Evolutionary conservation across 345 rosid species (phyloP).

Genomic region (Eutrema yunnanense): DNA sequence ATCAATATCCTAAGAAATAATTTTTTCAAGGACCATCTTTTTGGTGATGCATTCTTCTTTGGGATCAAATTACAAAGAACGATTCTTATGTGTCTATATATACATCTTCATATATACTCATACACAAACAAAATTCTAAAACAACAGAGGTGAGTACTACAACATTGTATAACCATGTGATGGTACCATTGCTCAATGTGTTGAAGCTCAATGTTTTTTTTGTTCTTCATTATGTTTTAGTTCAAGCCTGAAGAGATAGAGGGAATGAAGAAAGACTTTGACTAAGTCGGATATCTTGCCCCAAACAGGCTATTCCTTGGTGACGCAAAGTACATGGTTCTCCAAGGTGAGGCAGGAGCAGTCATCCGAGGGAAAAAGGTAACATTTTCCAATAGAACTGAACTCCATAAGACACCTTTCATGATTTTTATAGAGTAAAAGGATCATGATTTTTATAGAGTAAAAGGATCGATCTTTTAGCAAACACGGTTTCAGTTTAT

Average conservation of each 20-base stretch:
- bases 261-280: constrained; percentile 51
- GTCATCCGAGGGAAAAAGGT: constrained; percentile 96
- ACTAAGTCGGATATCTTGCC: constrained; percentile 65
- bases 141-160: no score
- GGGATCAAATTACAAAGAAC: no score
- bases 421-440: neutral
- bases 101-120: no score
- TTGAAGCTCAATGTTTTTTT: neutral
- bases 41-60: no score
- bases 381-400: neutral
- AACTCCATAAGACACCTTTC: neutral
- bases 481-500: neutral
- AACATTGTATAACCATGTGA: no score
- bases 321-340: constrained; percentile 71
- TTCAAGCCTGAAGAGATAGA: constrained; percentile 57
- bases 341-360: constrained; percentile 76
- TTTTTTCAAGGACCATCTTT: no score
- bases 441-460: no score
- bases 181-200: neutral
- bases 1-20: no score
- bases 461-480: neutral
- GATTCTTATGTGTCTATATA: no score
- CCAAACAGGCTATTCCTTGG: constrained; percentile 71
- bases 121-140: no score
- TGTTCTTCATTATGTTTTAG: constrained; percentile 32